Evolutionary conservation across 495 filamentous ascomycete genomes (phyloP).

Genomic region (Jackrogersella multiformis): DNA sequence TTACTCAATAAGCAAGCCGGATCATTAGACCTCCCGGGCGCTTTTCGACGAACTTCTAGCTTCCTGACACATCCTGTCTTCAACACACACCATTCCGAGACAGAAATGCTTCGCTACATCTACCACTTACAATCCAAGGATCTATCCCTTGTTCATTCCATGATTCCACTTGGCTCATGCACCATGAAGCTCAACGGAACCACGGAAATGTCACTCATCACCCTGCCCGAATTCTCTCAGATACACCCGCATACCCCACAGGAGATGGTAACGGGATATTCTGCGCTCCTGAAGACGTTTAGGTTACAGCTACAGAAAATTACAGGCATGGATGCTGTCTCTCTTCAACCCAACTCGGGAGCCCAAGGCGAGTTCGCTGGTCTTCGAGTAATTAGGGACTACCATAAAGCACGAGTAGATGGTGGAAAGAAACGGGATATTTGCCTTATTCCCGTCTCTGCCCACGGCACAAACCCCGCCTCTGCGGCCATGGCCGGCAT

Average conservation of each 20-base stretch:
- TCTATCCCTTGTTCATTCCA: conserved; percentile 93
- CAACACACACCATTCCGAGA: conserved; percentile 97
- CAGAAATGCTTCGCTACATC: conserved; percentile 94
- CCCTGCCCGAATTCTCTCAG: conserved; percentile 83
- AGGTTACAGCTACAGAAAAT: conserved; percentile 82
- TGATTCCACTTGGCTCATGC: conserved; percentile 99
- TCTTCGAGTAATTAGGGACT: conserved; percentile 90
- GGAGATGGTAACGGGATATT: conserved; percentile 73
- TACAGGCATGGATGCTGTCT: conserved; percentile 90
- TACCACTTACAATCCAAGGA: conserved; percentile 95
- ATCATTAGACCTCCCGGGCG: conserved; percentile 62
- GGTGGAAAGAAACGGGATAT: conserved; percentile 77
- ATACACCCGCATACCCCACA: conserved; percentile 84
- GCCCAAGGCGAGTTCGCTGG: conserved; percentile 97
- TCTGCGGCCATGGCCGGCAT: conserved; percentile 98
- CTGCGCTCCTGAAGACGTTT: conserved; percentile 72
- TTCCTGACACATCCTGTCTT: conserved; percentile 95
- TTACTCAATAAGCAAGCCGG: conserved; percentile 52
- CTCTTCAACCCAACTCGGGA: conserved; percentile 95
- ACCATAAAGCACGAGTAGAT: conserved; percentile 69
- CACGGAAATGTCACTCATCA: conserved; percentile 90
- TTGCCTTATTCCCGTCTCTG: conserved; percentile 95
- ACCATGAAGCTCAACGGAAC: conserved; percentile 99
- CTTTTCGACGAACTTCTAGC: conserved; percentile 73
- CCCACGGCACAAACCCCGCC: conserved; percentile 96